phyloP scores from a whole-genome alignment of 2,329 filamentous ascomycete species.

The Xylaria sp. region DNA sequence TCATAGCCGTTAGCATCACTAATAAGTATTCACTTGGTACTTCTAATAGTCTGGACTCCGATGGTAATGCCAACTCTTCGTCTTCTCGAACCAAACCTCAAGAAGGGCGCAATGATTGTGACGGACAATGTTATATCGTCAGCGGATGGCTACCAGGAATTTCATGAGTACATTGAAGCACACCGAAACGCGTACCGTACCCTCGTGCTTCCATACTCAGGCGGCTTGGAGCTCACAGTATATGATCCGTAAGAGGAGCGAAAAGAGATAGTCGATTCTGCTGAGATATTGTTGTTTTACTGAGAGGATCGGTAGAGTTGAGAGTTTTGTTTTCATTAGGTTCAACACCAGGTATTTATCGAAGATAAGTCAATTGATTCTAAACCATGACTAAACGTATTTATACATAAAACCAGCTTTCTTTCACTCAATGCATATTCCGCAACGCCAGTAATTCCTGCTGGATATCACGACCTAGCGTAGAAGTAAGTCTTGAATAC shows the following conservation, averaged over 20 bases:
- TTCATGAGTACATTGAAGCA: slow-evolving; percentile 58
- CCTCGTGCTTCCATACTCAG: slow-evolving; percentile 59
- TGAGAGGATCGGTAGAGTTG: background rate
- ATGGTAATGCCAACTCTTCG: slow-evolving; percentile 64
- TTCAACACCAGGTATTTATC: background rate
- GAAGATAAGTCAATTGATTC: background rate
- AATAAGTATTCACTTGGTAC: background rate
- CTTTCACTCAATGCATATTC: background rate
- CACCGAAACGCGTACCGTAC: slow-evolving; percentile 60
- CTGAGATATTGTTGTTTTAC: background rate
- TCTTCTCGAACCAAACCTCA: slow-evolving; percentile 57
- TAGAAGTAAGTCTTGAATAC: too few relatives aligned
- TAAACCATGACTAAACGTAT: background rate
- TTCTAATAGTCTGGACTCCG: slow-evolving; percentile 62
- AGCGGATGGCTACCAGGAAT: slow-evolving; percentile 56
- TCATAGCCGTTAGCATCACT: background rate
- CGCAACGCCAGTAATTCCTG: background rate
- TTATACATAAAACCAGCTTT: background rate
- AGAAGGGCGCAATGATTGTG: slow-evolving; percentile 59
- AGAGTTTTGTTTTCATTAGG: background rate
- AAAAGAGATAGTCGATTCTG: background rate
- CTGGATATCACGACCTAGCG: too few relatives aligned
- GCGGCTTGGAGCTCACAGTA: slow-evolving; percentile 53
- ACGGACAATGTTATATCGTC: slow-evolving; percentile 59
- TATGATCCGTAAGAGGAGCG: slow-evolving; percentile 31